These are phyloP conservation scores for Tolypocladium sp. DNA, from an alignment of 2,329 filamentous ascomycete genomes.

Conservation along the genomic window DNA sequence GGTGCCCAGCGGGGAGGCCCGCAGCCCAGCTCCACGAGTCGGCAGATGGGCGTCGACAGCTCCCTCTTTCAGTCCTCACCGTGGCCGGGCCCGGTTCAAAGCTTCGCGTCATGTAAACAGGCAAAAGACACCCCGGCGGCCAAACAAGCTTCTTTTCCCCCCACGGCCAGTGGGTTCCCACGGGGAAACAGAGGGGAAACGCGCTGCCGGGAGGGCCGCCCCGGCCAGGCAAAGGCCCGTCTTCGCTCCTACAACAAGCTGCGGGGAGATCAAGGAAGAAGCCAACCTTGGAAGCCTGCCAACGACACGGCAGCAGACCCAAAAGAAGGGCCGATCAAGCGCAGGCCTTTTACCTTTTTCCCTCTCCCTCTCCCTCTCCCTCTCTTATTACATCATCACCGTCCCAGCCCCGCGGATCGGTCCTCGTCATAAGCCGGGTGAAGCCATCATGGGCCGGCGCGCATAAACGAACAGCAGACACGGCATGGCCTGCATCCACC, in stretches of 20 bases:
- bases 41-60: background rate
- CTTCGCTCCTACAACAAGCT: background rate
- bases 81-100: background rate
- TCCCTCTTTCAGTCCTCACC: background rate
- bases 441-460: background rate
- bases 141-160: background rate
- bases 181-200: background rate
- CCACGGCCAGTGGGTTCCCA: background rate
- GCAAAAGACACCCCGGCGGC: background rate
- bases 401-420: background rate
- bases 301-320: background rate
- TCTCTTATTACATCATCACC: too few species aligned
- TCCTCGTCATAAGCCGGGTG: background rate
- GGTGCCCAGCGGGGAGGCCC: too few species aligned
- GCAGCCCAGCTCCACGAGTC: background rate
- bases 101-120: background rate
- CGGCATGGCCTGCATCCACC: background rate
- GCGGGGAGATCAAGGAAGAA: background rate
- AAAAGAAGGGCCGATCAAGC: background rate
- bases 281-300: background rate
- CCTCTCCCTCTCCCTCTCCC: background rate
- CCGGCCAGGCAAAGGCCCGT: background rate
- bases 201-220: background rate
- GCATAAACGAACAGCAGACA: background rate
- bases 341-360: background rate